These are phyloP conservation scores for Trichoderma aggressivum DNA, from an alignment of 2,329 filamentous ascomycete species.

Conservation along the genomic window DNA sequence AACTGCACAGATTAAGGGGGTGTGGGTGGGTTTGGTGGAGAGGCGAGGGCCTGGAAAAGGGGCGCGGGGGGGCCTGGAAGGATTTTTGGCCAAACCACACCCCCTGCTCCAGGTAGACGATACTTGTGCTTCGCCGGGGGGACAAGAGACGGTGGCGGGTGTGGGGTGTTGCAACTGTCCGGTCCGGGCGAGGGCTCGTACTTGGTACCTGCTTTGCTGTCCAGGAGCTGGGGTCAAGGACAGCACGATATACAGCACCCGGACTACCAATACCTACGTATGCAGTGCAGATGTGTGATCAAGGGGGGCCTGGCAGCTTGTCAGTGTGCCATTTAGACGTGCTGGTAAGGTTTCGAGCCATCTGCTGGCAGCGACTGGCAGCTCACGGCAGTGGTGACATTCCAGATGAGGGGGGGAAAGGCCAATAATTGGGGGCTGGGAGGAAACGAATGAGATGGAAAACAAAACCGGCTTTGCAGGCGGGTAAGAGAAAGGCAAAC, in stretches of 20 bases:
- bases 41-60: neutral
- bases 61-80: constrained; percentile 2
- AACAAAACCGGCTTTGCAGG: neutral
- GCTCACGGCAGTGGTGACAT: neutral
- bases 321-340: neutral
- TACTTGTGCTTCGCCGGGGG: neutral
- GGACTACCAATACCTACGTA: too few relatives aligned
- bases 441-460: neutral
- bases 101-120: neutral
- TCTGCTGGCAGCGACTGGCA: neutral
- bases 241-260: too few relatives aligned
- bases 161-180: neutral
- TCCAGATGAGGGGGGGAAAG: neutral
- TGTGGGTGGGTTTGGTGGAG: constrained; percentile 9
- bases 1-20: constrained; percentile 15
- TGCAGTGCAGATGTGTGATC: neutral
- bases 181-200: neutral
- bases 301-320: neutral
- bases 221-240: neutral
- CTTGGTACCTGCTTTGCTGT: constrained; percentile 1
- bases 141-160: neutral
- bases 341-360: neutral
- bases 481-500: neutral
- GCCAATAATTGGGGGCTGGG: neutral
- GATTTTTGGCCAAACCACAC: neutral